phyloP scores from a whole-genome alignment of 106 monocot genomes.

The Dendrobium chrysotoxum region DNA sequence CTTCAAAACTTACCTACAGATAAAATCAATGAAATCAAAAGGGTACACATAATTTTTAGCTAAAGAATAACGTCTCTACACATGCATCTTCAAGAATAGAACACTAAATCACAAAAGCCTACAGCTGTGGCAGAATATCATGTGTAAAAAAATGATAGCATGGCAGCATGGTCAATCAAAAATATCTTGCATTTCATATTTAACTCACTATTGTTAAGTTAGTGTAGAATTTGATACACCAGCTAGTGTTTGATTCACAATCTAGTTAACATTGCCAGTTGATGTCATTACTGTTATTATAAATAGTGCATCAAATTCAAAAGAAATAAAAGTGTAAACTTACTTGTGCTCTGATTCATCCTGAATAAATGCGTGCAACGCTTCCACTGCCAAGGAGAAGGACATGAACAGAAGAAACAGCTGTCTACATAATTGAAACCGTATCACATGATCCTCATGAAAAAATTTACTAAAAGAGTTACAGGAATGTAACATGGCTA shows the following conservation, averaged over 20 bases:
- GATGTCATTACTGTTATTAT: background rate
- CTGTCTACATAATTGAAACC: constrained; percentile 61
- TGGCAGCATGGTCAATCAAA: background rate
- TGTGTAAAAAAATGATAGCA: background rate
- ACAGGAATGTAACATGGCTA: background rate
- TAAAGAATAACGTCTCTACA: background rate
- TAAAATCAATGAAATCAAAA: background rate
- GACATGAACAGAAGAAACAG: constrained; percentile 96
- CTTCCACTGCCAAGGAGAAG: constrained; percentile 98
- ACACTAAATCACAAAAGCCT: background rate
- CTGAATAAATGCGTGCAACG: constrained; percentile 95
- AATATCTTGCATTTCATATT: background rate
- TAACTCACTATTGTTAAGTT: background rate
- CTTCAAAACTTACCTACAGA: background rate
- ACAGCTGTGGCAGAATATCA: background rate
- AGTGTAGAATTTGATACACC: background rate
- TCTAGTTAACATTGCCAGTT: background rate
- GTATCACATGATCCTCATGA: constrained; percentile 16
- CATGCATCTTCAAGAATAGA: background rate
- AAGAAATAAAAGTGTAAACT: constrained; percentile 12
- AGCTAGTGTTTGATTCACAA: background rate
- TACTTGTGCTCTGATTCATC: constrained; percentile 99
- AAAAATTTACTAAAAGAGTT: background rate
- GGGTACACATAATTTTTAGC: background rate
- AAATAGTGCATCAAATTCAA: background rate